Evolutionary conservation across 2,329 filamentous ascomycete species (phyloP).

Genomic region (Keithomyces neogunnii): DNA sequence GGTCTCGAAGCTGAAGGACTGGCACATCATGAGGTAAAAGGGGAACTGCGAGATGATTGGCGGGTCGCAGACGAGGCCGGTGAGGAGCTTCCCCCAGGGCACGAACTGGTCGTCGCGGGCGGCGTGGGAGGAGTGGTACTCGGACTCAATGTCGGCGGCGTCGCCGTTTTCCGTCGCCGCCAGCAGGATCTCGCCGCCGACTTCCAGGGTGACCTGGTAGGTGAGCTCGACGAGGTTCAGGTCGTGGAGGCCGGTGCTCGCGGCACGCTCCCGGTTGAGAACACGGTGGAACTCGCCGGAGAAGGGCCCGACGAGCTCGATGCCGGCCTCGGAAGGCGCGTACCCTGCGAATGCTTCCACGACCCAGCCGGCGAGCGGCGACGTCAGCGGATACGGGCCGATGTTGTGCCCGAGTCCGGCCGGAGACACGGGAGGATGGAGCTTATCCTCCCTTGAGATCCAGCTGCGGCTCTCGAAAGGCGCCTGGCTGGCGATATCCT

Average conservation of each 20-base stretch:
- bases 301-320: constrained; percentile 1
- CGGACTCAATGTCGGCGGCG: neutral
- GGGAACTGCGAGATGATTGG: constrained; percentile 9
- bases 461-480: neutral
- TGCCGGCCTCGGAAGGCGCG: neutral
- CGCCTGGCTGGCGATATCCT: neutral
- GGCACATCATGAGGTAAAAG: constrained; percentile 10
- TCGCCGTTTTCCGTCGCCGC: constrained; percentile 1
- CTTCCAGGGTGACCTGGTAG: constrained; percentile 3
- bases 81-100: constrained; percentile 7
- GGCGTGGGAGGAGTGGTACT: constrained; percentile 1
- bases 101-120: constrained; percentile 5
- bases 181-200: constrained; percentile 3
- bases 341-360: neutral
- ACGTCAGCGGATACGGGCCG: constrained; percentile 4
- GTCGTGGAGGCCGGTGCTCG: constrained; percentile 3
- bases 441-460: neutral
- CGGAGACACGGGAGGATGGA: neutral
- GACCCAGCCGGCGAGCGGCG: constrained; percentile 2
- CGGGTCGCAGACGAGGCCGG: constrained; percentile 7
- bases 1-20: constrained; percentile 6
- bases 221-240: constrained; percentile 3
- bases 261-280: neutral
- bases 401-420: neutral
- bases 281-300: neutral